Evolutionary conservation across 139 green algal genomes (phyloP).

Genomic region (Picochlorum sp.): DNA sequence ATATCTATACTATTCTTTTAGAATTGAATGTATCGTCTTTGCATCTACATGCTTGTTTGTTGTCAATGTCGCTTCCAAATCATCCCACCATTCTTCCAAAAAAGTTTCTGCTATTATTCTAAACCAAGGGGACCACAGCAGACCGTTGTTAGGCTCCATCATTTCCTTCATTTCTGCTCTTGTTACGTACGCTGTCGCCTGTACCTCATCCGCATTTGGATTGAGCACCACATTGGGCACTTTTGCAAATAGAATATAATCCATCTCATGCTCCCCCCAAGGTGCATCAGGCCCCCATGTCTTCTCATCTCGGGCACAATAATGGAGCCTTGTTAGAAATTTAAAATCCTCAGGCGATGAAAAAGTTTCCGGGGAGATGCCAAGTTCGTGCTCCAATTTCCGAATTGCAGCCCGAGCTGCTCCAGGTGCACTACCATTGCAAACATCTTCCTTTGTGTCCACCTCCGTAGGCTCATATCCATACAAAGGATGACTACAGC

Average conservation of each 20-base stretch:
- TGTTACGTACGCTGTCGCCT: slow-evolving; percentile 48
- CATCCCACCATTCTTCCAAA: slow-evolving; percentile 77
- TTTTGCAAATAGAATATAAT: slow-evolving; percentile 85
- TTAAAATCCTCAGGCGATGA: slow-evolving; percentile 49
- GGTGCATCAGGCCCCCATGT: slow-evolving; percentile 25
- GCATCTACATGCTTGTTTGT: slow-evolving; percentile 38
- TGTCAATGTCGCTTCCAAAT: slow-evolving; percentile 53
- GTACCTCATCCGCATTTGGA: slow-evolving; percentile 81
- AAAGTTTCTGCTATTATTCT: slow-evolving; percentile 81
- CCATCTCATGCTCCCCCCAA: slow-evolving; percentile 93
- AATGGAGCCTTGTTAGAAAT: slow-evolving; percentile 87
- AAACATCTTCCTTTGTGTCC: slow-evolving; percentile 33
- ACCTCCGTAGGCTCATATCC: slow-evolving; percentile 65
- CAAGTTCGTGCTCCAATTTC: slow-evolving; percentile 90
- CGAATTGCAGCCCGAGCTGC: slow-evolving; percentile 61
- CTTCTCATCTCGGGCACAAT: slow-evolving; percentile 75
- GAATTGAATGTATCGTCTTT: slow-evolving; percentile 40
- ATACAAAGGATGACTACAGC: slow-evolving; percentile 88
- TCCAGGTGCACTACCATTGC: slow-evolving; percentile 36
- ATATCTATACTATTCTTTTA: slow-evolving; percentile 1
- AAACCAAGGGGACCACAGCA: slow-evolving; percentile 92
- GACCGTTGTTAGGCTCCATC: slow-evolving; percentile 56
- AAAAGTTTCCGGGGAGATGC: slow-evolving; percentile 42
- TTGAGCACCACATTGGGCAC: slow-evolving; percentile 25
- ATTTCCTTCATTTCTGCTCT: slow-evolving; percentile 54